Conservation (phyloP, 768 basidiomycete species). For the Termitomyces bulborhizus region DNA sequence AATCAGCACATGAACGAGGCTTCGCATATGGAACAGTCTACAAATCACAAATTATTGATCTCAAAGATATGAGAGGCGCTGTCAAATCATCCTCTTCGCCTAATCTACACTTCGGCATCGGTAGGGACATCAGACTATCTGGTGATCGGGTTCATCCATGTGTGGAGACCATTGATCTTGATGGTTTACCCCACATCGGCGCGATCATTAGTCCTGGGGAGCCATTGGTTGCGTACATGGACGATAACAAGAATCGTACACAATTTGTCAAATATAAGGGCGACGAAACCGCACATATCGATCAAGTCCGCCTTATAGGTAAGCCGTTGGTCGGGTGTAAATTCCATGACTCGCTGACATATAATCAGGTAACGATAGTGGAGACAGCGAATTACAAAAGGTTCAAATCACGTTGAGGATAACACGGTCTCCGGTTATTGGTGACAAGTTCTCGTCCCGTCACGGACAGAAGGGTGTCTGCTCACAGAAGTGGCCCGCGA, state of each 20-base stretch:
- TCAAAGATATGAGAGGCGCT: slow-evolving; percentile 73
- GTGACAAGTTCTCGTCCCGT: slow-evolving; percentile 98
- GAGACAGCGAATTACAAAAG: slow-evolving; percentile 86
- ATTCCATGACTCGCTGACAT: not conserved
- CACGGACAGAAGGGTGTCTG: slow-evolving; percentile 99
- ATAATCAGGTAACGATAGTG: slow-evolving; percentile 69
- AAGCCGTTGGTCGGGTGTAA: slow-evolving; percentile 14
- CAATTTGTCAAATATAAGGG: slow-evolving; percentile 93
- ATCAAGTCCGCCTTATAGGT: slow-evolving; percentile 90
- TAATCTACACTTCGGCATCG: slow-evolving; percentile 87
- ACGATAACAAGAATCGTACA: slow-evolving; percentile 79
- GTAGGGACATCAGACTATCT: slow-evolving; percentile 55
- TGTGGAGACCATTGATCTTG: slow-evolving; percentile 56
- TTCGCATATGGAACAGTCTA: slow-evolving; percentile 97
- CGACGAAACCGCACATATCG: slow-evolving; percentile 85
- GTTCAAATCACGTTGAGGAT: slow-evolving; percentile 91
- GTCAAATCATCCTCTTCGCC: slow-evolving; percentile 49
- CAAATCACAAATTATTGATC: slow-evolving; percentile 88
- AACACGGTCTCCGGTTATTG: slow-evolving; percentile 92
- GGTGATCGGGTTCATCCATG: slow-evolving; percentile 41
- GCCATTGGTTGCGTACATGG: slow-evolving; percentile 79
- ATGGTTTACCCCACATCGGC: slow-evolving; percentile 84
- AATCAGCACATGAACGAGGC: slow-evolving; percentile 96
- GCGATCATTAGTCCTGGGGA: slow-evolving; percentile 65
- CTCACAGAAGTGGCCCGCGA: slow-evolving; percentile 96